phyloP scores from a whole-genome alignment of 2,329 filamentous ascomycete species.

The Microcyclospora tardicrescens region DNA sequence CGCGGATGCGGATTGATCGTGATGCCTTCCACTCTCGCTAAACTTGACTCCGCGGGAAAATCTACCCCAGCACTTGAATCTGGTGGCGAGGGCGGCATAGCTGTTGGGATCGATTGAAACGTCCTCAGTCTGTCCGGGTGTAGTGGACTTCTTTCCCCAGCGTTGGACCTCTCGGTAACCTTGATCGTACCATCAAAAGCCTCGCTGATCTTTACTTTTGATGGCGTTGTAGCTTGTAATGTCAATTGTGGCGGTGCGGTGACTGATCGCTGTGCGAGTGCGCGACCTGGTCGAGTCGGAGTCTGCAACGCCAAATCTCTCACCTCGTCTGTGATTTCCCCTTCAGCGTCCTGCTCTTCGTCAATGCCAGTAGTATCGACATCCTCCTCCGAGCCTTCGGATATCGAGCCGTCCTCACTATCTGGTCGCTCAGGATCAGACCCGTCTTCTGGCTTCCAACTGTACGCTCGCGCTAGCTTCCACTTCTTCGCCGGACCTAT shows the following conservation, averaged over 20 bases:
- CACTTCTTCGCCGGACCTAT: constrained; percentile 41
- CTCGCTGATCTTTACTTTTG: constrained; percentile 19
- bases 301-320: constrained; percentile 8
- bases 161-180: constrained; percentile 1
- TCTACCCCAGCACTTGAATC: constrained; percentile 21
- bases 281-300: constrained; percentile 8
- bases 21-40: too few species aligned
- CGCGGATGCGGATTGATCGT: too few species aligned
- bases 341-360: constrained; percentile 2
- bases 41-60: background rate
- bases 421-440: constrained; percentile 7
- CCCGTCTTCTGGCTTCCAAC: constrained; percentile 34
- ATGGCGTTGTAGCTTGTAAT: constrained; percentile 31
- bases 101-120: constrained; percentile 20
- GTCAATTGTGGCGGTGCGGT: constrained; percentile 31
- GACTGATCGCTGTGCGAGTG: constrained; percentile 17
- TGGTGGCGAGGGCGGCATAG: constrained; percentile 23
- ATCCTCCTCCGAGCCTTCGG: constrained; percentile 6
- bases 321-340: constrained; percentile 5
- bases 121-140: constrained; percentile 7
- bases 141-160: constrained; percentile 1
- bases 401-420: constrained; percentile 7
- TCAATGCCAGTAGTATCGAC: background rate
- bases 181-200: constrained; percentile 16
- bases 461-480: constrained; percentile 31